Evolutionary conservation across 768 basidiomycete species (phyloP).

Genomic region (Panellus pusillus): DNA sequence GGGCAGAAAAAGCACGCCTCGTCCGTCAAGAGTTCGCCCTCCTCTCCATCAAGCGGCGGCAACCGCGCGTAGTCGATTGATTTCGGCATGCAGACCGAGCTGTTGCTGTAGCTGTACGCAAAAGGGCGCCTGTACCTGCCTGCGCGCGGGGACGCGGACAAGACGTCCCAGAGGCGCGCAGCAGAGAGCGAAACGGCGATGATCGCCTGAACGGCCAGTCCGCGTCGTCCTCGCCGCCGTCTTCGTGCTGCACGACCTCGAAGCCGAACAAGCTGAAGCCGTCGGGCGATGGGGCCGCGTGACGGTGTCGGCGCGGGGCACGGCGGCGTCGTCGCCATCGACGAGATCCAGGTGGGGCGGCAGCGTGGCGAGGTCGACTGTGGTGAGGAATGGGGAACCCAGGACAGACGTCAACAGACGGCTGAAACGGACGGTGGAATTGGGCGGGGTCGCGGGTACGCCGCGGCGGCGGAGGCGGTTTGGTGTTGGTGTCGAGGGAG

Average conservation of each 20-base stretch:
- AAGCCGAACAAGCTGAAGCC: slow-evolving; percentile 42
- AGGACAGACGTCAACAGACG: slow-evolving; percentile 38
- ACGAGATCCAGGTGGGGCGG: slow-evolving; percentile 34
- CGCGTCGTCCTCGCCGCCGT: slow-evolving; percentile 31
- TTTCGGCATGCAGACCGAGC: slow-evolving; percentile 30
- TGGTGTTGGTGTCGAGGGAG: slow-evolving; percentile 1
- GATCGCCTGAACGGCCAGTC: slow-evolving; percentile 26
- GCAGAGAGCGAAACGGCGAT: slow-evolving; percentile 41
- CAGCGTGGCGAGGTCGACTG: slow-evolving; percentile 30
- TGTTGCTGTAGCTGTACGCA: slow-evolving; percentile 28
- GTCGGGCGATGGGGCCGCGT: slow-evolving; percentile 51
- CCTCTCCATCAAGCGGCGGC: slow-evolving; percentile 80
- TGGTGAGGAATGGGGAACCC: slow-evolving; percentile 47
- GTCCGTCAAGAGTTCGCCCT: slow-evolving; percentile 82
- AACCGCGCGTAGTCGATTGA: slow-evolving; percentile 56
- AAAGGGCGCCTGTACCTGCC: slow-evolving; percentile 25
- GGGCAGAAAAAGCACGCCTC: slow-evolving; percentile 73
- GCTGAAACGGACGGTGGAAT: slow-evolving; percentile 32
- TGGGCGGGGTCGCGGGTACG: slow-evolving; percentile 24
- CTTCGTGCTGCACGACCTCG: slow-evolving; percentile 47
- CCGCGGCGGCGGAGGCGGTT: slow-evolving; percentile 18
- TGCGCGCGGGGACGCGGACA: slow-evolving; percentile 34
- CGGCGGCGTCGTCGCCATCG: slow-evolving; percentile 30
- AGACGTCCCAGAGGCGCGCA: slow-evolving; percentile 54
- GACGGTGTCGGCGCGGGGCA: slow-evolving; percentile 29